Evolutionary conservation across 768 basidiomycete species (phyloP).

Genomic region (Rhodotorula babjevae): DNA sequence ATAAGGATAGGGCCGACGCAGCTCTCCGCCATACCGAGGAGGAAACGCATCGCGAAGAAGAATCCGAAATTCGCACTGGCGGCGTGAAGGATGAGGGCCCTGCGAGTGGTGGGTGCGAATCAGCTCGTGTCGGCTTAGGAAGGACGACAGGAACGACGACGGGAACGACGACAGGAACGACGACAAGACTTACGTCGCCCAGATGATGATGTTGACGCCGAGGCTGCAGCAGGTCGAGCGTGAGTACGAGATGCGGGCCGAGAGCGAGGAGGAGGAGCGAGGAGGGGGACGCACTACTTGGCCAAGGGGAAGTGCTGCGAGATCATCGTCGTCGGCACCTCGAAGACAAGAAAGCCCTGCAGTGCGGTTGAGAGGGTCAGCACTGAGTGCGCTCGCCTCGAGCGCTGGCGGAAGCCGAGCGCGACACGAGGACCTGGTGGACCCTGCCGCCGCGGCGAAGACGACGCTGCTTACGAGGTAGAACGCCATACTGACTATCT

Average conservation of each 20-base stretch:
- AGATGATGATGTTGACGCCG: constrained; percentile 60
- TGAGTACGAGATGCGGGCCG: not conserved
- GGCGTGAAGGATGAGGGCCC: constrained; percentile 60
- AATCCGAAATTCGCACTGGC: constrained; percentile 57
- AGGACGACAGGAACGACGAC: too few relatives aligned
- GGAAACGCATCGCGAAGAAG: constrained; percentile 61
- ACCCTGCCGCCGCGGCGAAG: too few relatives aligned
- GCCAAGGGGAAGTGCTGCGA: constrained; percentile 56
- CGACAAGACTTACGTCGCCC: constrained; percentile 53
- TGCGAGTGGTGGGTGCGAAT: constrained; percentile 36
- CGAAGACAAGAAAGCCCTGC: constrained; percentile 51
- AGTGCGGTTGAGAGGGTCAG: too few relatives aligned
- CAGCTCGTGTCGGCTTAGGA: too few relatives aligned
- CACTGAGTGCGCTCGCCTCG: too few relatives aligned
- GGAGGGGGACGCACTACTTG: constrained; percentile 2
- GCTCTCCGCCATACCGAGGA: constrained; percentile 53
- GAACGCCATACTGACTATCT: too few relatives aligned
- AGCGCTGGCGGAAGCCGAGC: too few relatives aligned
- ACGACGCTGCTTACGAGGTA: too few relatives aligned
- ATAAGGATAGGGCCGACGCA: constrained; percentile 55
- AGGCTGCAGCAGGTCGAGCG: not conserved
- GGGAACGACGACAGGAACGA: too few relatives aligned
- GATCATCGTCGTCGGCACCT: constrained; percentile 60
- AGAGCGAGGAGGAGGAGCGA: not conserved
- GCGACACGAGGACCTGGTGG: too few relatives aligned